Base-by-base conservation (phyloP, 83 land plant genomes). In the Picea abies region DNA sequence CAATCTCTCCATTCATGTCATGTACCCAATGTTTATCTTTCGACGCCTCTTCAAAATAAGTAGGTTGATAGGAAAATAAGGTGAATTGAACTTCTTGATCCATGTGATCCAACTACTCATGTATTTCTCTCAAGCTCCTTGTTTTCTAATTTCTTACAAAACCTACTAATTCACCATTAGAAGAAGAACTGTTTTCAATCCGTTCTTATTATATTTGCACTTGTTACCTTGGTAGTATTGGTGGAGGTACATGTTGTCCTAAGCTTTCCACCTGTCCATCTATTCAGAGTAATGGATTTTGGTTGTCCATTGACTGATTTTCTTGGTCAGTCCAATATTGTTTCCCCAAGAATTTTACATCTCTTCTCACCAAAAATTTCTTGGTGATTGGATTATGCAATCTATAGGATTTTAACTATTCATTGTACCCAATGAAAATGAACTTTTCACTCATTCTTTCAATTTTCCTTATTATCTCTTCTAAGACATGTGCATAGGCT, bases 341-440 rank as follows among this genome's bases (percentile, higher is more conserved):
- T 60, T 85, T 4, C 56, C 84, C 82, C 32, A 78, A n/a, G 72
- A 81, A 87, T 17, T 67, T 75, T 4, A 87, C 78, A 82, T 87
- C 84, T 47, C 82, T 66, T 4, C 82, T 65, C 5, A 87, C 78
- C 3, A 78, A 35, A 2, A 84, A 44, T 81, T 83, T 87, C 19
- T 66, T 79, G 6, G 6, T 67, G 8, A 47, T 29, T 22, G 81
- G 84, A 63, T 82, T 63, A 84, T 79, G 84, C 0, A 82, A 7
- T 29, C 61, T 70, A 69, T 84, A 81, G 22, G 76, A 82, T 47
- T 78, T 84, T 2, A 78, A 49, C 26, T 69, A 41, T 25, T 69
- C 60, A 79, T 66, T 80, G 23, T 87, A 84, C 10, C 84, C 87
- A 66, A 71, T 20, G 56, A 84, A 69, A 22, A 82, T 62, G 14